Percentiles rank a stretch among this genome's conserved stretches.
Conservation (phyloP, 352 stramenopile species). For the Globisporangium camurandrum region DNA sequence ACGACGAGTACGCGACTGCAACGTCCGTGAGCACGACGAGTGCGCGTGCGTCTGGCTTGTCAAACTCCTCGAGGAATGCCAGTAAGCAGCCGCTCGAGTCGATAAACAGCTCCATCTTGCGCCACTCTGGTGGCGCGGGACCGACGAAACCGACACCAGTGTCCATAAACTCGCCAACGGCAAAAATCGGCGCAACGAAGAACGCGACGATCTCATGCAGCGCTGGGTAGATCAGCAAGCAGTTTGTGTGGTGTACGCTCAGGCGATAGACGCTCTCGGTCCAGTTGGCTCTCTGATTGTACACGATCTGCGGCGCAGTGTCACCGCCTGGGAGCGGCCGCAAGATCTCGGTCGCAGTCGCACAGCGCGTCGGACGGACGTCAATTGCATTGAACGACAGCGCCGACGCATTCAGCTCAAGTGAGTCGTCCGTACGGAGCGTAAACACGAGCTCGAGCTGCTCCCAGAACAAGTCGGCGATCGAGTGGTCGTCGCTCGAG, state of each 20-base stretch:
- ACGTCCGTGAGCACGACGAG: conserved; percentile 72
- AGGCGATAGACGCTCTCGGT: conserved; percentile 66
- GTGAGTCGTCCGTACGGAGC: conserved; percentile 72
- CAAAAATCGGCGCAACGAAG: conserved; percentile 54
- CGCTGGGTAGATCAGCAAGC: conserved; percentile 62
- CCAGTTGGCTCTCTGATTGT: conserved; percentile 71
- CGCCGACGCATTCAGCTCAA: conserved; percentile 57
- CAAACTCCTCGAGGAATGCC: conserved; percentile 78
- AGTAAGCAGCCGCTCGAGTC: conserved; percentile 65
- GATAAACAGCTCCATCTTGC: conserved; percentile 70
- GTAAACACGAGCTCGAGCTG: conserved; percentile 74
- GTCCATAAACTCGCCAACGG: conserved; percentile 32
- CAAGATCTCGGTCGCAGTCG: conserved; percentile 58
- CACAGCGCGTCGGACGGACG: conserved; percentile 41
- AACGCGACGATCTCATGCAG: conserved; percentile 57
- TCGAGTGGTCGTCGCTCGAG: conserved; percentile 38
- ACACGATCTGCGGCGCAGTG: conserved; percentile 70
- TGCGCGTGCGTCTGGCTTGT: conserved; percentile 52
- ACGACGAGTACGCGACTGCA: conserved; percentile 53
- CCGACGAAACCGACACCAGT: conserved; percentile 69
- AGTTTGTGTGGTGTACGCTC: conserved; percentile 71
- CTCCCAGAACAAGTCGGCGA: conserved; percentile 74
- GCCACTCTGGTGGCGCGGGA: conserved; percentile 54
- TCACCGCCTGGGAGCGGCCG: conserved; percentile 59
- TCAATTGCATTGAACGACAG: conserved; percentile 58